phyloP scores from a whole-genome alignment of 2,329 filamentous ascomycete genomes.

The Nemania sp. region DNA sequence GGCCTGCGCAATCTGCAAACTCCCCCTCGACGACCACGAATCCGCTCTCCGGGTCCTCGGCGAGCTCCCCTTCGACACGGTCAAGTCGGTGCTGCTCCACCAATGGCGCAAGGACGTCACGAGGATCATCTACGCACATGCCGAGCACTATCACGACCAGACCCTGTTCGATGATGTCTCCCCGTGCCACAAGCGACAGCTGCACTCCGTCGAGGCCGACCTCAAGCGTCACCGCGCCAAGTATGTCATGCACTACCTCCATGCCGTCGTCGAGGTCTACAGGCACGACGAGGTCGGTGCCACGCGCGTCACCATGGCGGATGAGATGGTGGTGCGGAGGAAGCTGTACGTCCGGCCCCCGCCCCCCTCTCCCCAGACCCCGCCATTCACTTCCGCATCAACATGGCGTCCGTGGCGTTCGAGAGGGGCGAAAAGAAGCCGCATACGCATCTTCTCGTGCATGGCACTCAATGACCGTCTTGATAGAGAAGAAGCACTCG shows the following conservation, averaged over 20 bases:
- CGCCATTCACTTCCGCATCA: neutral
- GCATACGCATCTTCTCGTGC: neutral
- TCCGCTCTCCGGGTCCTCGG: constrained; percentile 32
- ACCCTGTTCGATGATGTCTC: constrained; percentile 13
- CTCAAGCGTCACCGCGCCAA: constrained; percentile 24
- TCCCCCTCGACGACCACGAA: constrained; percentile 27
- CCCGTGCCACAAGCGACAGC: constrained; percentile 8
- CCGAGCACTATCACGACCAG: constrained; percentile 32
- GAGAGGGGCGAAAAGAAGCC: neutral
- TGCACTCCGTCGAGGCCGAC: constrained; percentile 14
- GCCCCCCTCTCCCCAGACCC: neutral
- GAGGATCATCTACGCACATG: constrained; percentile 34
- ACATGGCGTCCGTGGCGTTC: too few relatives aligned
- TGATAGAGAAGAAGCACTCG: constrained; percentile 23
- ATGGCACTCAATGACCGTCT: neutral
- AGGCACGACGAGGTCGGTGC: constrained; percentile 16
- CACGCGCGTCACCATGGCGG: constrained; percentile 19
- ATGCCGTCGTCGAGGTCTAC: constrained; percentile 22
- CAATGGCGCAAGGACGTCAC: constrained; percentile 36
- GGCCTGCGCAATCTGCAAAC: constrained; percentile 24
- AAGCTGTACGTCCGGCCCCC: constrained; percentile 17
- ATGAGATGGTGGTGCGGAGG: constrained; percentile 12
- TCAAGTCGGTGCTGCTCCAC: constrained; percentile 31
- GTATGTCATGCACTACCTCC: constrained; percentile 25
- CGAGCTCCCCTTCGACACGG: constrained; percentile 32